Percentiles rank a stretch among this genome's conserved stretches.
phyloP scores from a whole-genome alignment of 2,329 filamentous ascomycete genomes.

The Trichoderma sp. region DNA sequence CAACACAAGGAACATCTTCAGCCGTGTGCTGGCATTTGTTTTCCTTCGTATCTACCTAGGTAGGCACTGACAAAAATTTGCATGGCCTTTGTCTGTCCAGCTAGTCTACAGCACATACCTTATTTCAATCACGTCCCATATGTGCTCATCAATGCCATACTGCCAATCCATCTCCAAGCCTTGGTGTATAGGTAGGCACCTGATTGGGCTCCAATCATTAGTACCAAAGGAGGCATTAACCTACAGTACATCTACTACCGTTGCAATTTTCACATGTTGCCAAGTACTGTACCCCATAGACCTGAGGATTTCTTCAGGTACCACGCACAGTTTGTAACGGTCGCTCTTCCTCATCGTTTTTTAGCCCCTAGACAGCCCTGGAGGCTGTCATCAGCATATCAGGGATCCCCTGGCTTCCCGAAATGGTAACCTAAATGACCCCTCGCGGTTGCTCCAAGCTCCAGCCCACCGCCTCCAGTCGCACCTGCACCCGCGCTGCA shows the following conservation, averaged over 20 bases:
- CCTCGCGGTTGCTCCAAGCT: background rate
- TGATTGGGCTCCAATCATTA: background rate
- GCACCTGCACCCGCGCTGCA: background rate
- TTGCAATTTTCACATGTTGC: background rate
- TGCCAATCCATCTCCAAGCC: background rate
- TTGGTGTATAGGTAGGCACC: background rate
- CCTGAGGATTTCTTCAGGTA: background rate
- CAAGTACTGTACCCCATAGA: background rate
- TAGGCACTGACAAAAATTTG: background rate
- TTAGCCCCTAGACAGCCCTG: background rate
- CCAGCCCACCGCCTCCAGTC: background rate
- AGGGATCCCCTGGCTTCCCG: conserved; percentile 15
- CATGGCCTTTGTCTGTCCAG: background rate
- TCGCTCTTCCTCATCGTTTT: background rate
- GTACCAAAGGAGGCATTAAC: background rate
- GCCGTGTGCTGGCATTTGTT: background rate
- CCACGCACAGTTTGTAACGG: background rate
- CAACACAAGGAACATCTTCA: background rate
- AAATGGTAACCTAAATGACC: conserved; percentile 5
- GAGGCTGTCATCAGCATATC: background rate
- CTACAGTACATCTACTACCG: background rate
- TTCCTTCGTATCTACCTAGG: background rate
- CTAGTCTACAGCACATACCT: background rate
- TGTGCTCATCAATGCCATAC: background rate
- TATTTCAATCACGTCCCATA: background rate